These are phyloP conservation scores for Sarocladiaceae sp. DNA, from an alignment of 2,329 filamentous ascomycete species.

Conservation along the genomic window DNA sequence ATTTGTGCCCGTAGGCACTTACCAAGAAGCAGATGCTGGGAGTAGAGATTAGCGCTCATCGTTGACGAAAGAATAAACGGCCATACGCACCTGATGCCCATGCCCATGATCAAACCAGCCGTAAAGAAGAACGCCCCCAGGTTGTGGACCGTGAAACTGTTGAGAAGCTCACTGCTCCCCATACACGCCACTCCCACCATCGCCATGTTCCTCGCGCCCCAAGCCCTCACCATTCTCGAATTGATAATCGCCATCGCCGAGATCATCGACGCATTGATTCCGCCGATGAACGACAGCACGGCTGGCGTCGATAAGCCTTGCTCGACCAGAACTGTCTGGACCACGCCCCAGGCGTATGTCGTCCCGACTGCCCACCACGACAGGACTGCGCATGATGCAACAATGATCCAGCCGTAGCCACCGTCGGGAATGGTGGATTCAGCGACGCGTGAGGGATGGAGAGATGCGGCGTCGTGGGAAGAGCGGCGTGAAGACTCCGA, in stretches of 20 bases:
- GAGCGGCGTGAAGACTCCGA: no score
- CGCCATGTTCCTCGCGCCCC: constrained; percentile 42
- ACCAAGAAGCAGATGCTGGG: constrained; percentile 32
- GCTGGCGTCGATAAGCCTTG: constrained; percentile 40
- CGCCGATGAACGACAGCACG: constrained; percentile 54
- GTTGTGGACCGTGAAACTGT: constrained; percentile 28
- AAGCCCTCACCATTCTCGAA: constrained; percentile 39
- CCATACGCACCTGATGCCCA: constrained; percentile 23
- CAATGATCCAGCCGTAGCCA: constrained; percentile 51
- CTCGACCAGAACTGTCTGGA: constrained; percentile 50
- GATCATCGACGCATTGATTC: constrained; percentile 42
- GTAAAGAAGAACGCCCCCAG: constrained; percentile 29
- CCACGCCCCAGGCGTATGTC: constrained; percentile 53
- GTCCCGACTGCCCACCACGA: constrained; percentile 53
- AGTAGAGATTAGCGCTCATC: not conserved
- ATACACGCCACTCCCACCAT: constrained; percentile 44
- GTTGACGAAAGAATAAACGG: not conserved
- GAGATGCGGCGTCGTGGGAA: not conserved
- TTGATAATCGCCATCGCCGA: constrained; percentile 46
- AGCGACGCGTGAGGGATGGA: constrained; percentile 29
- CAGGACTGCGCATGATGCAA: constrained; percentile 41
- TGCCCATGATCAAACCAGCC: constrained; percentile 24
- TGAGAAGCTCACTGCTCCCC: constrained; percentile 40
- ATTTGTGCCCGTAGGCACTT: constrained; percentile 9
- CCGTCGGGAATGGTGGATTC: constrained; percentile 45